These are phyloP conservation scores for Fusarium sp. DNA, from an alignment of 2,329 filamentous ascomycete genomes.

Conservation along the genomic window DNA sequence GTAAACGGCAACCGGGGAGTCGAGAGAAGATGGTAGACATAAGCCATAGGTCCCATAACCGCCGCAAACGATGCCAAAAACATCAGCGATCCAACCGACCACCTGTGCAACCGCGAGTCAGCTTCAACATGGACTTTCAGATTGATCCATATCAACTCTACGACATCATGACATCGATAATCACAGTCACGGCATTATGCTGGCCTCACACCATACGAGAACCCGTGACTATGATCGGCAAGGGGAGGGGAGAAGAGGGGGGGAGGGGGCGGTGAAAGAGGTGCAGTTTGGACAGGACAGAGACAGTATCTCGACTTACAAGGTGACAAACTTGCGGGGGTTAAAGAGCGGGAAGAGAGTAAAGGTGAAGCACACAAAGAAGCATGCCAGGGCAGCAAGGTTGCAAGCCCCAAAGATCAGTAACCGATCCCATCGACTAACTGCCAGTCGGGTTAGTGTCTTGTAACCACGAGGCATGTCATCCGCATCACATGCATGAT, in stretches of 20 bases:
- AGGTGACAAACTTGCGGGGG: conserved; percentile 93
- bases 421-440: conserved; percentile 96
- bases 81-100: conserved; percentile 91
- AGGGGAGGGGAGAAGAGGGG: conserved; percentile 14
- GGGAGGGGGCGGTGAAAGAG: conserved; percentile 5
- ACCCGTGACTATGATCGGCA: conserved; percentile 32
- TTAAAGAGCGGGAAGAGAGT: conserved; percentile 84
- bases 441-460: conserved; percentile 64
- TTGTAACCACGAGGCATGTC: conserved; percentile 57
- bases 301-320: conserved; percentile 75
- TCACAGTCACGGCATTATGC: conserved; percentile 25
- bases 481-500: conserved; percentile 57
- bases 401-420: conserved; percentile 94
- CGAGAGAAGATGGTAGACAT: conserved; percentile 86
- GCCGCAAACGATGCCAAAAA: conserved; percentile 95
- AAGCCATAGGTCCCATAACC: conserved; percentile 90
- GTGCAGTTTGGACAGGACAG: conserved; percentile 3
- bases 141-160: conserved; percentile 25
- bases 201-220: conserved; percentile 9
- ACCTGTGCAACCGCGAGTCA: conserved; percentile 68
- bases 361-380: conserved; percentile 91
- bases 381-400: conserved; percentile 88
- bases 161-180: conserved; percentile 31
- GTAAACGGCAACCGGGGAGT: conserved; percentile 90
- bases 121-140: conserved; percentile 32